Evolutionary conservation across 129 eudicot genomes (phyloP).

Genomic region (Lonicera japonica): DNA sequence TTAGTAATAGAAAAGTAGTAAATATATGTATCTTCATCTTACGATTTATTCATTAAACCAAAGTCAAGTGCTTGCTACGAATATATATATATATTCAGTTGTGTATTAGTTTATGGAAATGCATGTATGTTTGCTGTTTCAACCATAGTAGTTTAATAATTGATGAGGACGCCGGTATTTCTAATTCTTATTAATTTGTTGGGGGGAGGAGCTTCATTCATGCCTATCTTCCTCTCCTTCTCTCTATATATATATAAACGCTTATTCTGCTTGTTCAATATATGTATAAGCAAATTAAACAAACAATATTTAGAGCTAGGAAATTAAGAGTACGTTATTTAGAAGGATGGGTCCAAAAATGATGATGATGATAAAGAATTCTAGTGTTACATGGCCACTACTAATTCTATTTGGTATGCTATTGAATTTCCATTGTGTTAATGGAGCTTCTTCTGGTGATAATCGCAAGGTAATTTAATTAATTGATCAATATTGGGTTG

Average conservation of each 20-base stretch:
- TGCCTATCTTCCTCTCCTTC: not conserved
- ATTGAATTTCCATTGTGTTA: not conserved
- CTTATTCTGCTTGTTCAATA: not conserved
- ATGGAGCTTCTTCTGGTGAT: slow-evolving; percentile 14
- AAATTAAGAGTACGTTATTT: too few relatives aligned
- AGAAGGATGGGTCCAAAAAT: too few relatives aligned
- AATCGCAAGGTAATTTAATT: slow-evolving; percentile 9
- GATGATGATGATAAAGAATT: slow-evolving; percentile 9
- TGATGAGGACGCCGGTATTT: not conserved
- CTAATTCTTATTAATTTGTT: not conserved
- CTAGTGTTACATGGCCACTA: not conserved
- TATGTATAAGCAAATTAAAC: too few relatives aligned
- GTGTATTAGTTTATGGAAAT: not conserved
- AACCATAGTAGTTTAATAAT: not conserved
- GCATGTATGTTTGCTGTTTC: not conserved
- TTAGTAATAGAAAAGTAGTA: not conserved
- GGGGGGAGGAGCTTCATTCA: not conserved
- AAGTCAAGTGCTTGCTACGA: too few relatives aligned
- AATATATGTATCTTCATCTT: not conserved
- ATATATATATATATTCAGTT: not conserved
- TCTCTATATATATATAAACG: too few relatives aligned
- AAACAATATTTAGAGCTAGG: too few relatives aligned
- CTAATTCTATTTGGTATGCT: not conserved
- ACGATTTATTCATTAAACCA: not conserved
- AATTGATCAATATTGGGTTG: not conserved